Percentiles rank a stretch among this genome's conserved stretches.
Conservation (phyloP, 306 rosid genomes). For the Glycyrrhiza uralensis region DNA sequence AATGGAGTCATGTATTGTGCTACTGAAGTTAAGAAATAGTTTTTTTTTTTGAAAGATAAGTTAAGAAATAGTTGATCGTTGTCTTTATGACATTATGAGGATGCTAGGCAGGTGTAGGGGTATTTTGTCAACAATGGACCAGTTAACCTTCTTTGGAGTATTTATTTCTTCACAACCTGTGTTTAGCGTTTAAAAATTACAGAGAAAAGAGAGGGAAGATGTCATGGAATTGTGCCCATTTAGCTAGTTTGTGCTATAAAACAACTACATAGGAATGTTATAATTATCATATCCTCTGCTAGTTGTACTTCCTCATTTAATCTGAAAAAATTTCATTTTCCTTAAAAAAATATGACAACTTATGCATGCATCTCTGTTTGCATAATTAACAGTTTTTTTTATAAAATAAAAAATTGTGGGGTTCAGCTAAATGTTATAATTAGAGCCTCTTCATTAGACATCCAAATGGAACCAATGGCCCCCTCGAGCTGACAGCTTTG, state of each 20-base stretch:
- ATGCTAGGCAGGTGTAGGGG: not conserved
- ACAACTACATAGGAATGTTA: not conserved
- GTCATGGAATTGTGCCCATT: not conserved
- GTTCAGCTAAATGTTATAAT: not conserved
- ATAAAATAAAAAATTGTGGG: not conserved
- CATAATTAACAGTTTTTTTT: not conserved
- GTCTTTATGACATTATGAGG: not conserved
- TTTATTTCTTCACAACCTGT: not conserved
- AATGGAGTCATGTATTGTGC: not conserved
- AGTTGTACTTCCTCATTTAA: not conserved
- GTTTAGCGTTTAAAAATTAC: not conserved
- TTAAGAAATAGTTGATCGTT: not conserved
- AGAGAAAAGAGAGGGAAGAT: not conserved
- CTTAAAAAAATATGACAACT: not conserved
- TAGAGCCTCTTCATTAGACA: not conserved
- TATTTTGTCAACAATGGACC: not conserved
- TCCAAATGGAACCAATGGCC: not conserved
- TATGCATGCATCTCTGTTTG: not conserved
- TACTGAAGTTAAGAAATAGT: not conserved
- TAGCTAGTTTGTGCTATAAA: not conserved
- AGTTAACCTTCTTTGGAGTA: not conserved
- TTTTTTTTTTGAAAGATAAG: no score
- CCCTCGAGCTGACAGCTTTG: not conserved
- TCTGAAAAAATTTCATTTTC: not conserved
- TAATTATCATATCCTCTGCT: not conserved